A percentile compares a stretch with the other conserved stretches of the same genome.
Conservation (phyloP, 805 yeast species). For the Metschnikowia dekortorum region DNA sequence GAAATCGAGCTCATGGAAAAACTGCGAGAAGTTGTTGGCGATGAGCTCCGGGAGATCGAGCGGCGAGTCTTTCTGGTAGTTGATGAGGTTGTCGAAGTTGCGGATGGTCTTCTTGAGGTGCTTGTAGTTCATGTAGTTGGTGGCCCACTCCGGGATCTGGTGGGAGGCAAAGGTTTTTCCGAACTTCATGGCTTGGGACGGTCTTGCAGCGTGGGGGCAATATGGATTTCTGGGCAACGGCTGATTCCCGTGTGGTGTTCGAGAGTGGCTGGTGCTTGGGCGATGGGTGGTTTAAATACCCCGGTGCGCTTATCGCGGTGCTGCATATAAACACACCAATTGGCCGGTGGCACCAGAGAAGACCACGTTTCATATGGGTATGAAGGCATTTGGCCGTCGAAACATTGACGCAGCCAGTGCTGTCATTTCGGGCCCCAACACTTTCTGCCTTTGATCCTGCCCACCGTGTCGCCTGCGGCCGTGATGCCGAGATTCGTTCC, state of each 20-base stretch:
- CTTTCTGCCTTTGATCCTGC: too few relatives aligned
- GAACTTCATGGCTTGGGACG: slow-evolving; percentile 53
- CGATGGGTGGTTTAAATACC: background rate
- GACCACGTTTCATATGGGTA: too few relatives aligned
- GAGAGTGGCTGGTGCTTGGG: background rate
- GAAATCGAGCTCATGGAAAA: slow-evolving; percentile 74
- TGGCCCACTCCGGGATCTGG: slow-evolving; percentile 93
- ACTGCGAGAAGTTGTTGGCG: slow-evolving; percentile 50
- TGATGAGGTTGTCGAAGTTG: slow-evolving; percentile 44
- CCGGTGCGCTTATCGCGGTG: slow-evolving; percentile 1
- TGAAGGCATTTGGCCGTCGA: too few relatives aligned
- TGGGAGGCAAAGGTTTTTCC: slow-evolving; percentile 76
- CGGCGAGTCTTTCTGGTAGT: slow-evolving; percentile 27
- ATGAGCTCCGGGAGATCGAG: slow-evolving; percentile 29
- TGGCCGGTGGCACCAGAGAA: background rate
- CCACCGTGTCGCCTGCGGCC: too few relatives aligned
- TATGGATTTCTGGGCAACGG: too few relatives aligned
- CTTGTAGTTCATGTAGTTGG: slow-evolving; percentile 80
- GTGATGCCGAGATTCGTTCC: too few relatives aligned
- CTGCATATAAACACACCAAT: background rate
- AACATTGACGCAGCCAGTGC: too few relatives aligned
- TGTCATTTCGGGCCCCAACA: too few relatives aligned
- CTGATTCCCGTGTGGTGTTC: background rate
- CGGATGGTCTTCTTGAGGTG: slow-evolving; percentile 77
- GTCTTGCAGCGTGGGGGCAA: too few relatives aligned